phyloP scores from a whole-genome alignment of 2,329 filamentous ascomycete genomes.

The Chrysoporthe deuterocubensis region DNA sequence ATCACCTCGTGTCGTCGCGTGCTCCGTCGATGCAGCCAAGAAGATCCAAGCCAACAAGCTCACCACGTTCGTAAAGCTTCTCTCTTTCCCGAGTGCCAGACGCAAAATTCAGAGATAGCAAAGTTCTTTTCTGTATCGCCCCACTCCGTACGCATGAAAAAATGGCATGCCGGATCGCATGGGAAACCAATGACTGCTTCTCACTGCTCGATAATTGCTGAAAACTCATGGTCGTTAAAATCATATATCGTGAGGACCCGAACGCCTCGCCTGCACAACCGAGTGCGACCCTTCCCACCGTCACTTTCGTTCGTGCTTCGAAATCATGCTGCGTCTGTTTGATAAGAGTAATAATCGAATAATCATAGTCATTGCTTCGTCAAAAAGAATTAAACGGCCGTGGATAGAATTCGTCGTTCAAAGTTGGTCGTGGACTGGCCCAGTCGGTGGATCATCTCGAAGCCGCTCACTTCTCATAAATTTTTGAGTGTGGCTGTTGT shows the following conservation, averaged over 20 bases:
- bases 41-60: background rate
- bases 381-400: background rate
- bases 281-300: background rate
- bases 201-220: background rate
- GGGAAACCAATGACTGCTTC: slow-evolving; percentile 1
- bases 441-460: background rate
- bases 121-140: slow-evolving; percentile 24
- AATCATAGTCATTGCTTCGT: background rate
- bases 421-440: background rate
- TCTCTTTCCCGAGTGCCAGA: background rate
- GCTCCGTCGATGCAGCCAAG: background rate
- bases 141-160: background rate
- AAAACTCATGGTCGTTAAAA: background rate
- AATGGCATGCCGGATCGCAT: background rate
- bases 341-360: background rate
- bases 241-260: slow-evolving; percentile 10
- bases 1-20: slow-evolving; percentile 19
- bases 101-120: background rate
- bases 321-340: background rate
- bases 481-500: background rate
- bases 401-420: background rate
- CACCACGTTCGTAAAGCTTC: background rate
- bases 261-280: slow-evolving; percentile 5
- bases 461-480: background rate
- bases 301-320: background rate